Conservation (phyloP, 2,329 filamentous ascomycete species). For the Fusarium austroafricanum region DNA sequence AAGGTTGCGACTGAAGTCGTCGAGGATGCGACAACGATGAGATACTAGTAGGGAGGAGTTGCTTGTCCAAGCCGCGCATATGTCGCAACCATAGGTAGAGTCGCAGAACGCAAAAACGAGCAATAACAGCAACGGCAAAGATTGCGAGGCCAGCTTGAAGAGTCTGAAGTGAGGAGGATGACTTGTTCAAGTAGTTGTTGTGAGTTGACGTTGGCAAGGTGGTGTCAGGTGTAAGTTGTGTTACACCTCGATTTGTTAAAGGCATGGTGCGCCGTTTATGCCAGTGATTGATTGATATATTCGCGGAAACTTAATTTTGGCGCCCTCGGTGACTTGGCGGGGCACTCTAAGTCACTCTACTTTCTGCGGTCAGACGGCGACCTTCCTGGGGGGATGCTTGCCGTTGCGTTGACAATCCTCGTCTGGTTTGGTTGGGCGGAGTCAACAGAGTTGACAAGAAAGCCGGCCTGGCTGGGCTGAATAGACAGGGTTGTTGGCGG, state of each 20-base stretch:
- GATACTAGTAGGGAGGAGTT: constrained; percentile 30
- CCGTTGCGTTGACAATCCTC: constrained; percentile 44
- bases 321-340: constrained; percentile 48
- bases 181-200: constrained; percentile 49
- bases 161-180: constrained; percentile 47
- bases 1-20: constrained; percentile 33
- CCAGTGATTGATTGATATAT: constrained; percentile 44
- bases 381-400: constrained; percentile 47
- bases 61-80: constrained; percentile 41
- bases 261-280: constrained; percentile 46
- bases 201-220: constrained; percentile 39
- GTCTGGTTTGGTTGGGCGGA: constrained; percentile 47
- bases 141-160: constrained; percentile 48
- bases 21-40: constrained; percentile 33
- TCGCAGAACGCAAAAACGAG: constrained; percentile 47
- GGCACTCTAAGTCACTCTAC: constrained; percentile 49
- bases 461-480: constrained; percentile 37
- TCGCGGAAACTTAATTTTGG: constrained; percentile 48
- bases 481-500: constrained; percentile 45
- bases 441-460: constrained; percentile 40
- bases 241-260: constrained; percentile 48
- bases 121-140: constrained; percentile 52
- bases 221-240: constrained; percentile 48
- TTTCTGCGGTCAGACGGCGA: constrained; percentile 51
- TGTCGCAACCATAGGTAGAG: constrained; percentile 47